phyloP scores from a whole-genome alignment of 768 basidiomycete genomes.

The Grammothele lineata region DNA sequence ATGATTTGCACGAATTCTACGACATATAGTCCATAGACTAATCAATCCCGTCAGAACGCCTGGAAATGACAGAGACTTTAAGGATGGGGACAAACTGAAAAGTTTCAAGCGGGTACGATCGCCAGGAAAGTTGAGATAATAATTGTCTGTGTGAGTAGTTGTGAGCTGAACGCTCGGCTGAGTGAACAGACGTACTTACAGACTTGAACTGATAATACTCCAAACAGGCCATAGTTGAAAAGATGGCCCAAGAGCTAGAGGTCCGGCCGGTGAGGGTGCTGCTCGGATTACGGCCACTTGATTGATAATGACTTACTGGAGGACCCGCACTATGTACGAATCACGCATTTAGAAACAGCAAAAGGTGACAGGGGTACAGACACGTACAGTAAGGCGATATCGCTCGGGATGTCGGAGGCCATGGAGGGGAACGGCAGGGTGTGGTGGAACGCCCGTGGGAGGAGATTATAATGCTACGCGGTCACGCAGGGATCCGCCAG shows the following conservation, averaged over 20 bases:
- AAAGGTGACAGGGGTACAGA: background rate
- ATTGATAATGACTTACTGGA: background rate
- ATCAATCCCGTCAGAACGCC: background rate
- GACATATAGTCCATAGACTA: background rate
- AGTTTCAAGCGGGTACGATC: background rate
- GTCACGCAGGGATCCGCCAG: no score
- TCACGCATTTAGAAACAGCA: no score
- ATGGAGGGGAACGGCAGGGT: background rate
- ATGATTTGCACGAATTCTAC: background rate
- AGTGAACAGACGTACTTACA: background rate
- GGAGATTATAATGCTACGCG: no score
- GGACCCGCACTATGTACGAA: background rate
- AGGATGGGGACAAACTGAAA: background rate
- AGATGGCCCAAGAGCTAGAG: conserved; percentile 1
- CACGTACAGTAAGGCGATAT: background rate
- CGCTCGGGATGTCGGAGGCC: background rate
- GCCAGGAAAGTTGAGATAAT: background rate
- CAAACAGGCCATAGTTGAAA: conserved; percentile 3
- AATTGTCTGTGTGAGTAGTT: background rate
- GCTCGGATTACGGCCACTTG: background rate
- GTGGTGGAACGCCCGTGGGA: no score
- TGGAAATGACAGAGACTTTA: no score
- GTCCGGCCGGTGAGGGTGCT: background rate
- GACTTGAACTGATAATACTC: background rate
- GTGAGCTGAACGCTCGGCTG: background rate